Conservation (phyloP, 2,329 filamentous ascomycete genomes). For the Colletotrichum salicis region DNA sequence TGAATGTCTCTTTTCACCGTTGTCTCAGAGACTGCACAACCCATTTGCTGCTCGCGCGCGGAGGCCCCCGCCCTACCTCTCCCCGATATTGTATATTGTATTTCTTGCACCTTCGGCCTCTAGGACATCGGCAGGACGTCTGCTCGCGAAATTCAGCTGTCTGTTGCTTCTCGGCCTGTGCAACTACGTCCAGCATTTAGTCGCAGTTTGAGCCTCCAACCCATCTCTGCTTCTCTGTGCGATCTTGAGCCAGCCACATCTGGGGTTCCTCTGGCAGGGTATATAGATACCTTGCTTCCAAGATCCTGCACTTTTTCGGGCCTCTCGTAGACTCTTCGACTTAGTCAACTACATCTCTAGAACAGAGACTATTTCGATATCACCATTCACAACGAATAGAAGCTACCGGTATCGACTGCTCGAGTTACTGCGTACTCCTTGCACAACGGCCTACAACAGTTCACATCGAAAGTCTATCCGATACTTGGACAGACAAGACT, state of each 20-base stretch:
- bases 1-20: conserved; percentile 49
- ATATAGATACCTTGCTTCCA: conserved; percentile 51
- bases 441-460: neutral
- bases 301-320: conserved; percentile 44
- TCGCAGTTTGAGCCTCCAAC: conserved; percentile 36
- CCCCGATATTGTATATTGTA: conserved; percentile 38
- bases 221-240: conserved; percentile 43
- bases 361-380: neutral
- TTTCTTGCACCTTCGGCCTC: conserved; percentile 33
- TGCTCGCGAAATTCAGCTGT: conserved; percentile 22
- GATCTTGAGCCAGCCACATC: conserved; percentile 44
- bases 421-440: neutral
- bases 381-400: neutral
- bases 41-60: conserved; percentile 42
- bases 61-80: conserved; percentile 37
- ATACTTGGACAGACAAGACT: neutral
- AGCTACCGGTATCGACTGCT: neutral
- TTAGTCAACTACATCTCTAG: conserved; percentile 6
- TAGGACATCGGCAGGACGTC: conserved; percentile 14
- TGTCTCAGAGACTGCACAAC: conserved; percentile 59
- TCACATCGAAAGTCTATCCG: neutral
- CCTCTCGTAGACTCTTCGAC: conserved; percentile 30
- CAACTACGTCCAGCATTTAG: conserved; percentile 28
- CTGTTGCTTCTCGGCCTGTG: conserved; percentile 34
- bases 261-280: conserved; percentile 39